Percentiles rank a stretch among this genome's conserved stretches.
phyloP scores from a whole-genome alignment of 2,329 filamentous ascomycete genomes.

The Neonectria magnoliae region DNA sequence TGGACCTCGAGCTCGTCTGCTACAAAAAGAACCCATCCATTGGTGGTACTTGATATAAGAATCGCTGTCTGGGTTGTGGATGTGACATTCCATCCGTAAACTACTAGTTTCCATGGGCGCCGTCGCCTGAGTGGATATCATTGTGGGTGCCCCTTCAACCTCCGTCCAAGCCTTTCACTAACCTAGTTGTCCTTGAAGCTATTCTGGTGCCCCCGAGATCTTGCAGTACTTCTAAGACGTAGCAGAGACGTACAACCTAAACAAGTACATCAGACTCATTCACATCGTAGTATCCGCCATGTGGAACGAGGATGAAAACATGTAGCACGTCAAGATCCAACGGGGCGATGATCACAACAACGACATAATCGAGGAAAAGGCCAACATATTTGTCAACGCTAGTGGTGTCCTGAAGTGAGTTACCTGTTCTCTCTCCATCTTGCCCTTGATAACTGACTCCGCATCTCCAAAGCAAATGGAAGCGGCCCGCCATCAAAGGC shows the following conservation, averaged over 20 bases:
- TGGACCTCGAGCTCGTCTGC: conserved; percentile 37
- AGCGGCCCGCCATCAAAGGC: conserved; percentile 27
- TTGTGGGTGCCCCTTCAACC: conserved; percentile 5
- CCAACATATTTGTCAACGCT: conserved; percentile 27
- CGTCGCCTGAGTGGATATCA: conserved; percentile 23
- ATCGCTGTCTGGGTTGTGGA: conserved; percentile 36
- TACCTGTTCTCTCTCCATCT: background rate
- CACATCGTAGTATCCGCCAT: conserved; percentile 30
- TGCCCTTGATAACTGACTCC: background rate
- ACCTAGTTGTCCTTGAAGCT: conserved; percentile 1
- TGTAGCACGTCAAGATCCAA: conserved; percentile 22
- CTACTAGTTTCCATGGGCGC: conserved; percentile 36
- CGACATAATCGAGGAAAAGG: conserved; percentile 23
- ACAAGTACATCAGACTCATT: conserved; percentile 34
- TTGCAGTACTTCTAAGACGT: conserved; percentile 39
- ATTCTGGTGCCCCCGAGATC: conserved; percentile 34
- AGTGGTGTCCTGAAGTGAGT: conserved; percentile 27
- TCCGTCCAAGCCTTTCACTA: background rate
- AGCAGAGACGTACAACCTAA: conserved; percentile 35
- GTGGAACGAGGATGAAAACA: conserved; percentile 31
- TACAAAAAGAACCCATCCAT: conserved; percentile 43
- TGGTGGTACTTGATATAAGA: conserved; percentile 36
- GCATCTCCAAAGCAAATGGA: conserved; percentile 23
- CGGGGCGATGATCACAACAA: conserved; percentile 11
- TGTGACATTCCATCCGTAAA: conserved; percentile 39